Base-by-base conservation (phyloP, 2,329 filamentous ascomycete species). In the Ophiocordyceps unilateralis region DNA sequence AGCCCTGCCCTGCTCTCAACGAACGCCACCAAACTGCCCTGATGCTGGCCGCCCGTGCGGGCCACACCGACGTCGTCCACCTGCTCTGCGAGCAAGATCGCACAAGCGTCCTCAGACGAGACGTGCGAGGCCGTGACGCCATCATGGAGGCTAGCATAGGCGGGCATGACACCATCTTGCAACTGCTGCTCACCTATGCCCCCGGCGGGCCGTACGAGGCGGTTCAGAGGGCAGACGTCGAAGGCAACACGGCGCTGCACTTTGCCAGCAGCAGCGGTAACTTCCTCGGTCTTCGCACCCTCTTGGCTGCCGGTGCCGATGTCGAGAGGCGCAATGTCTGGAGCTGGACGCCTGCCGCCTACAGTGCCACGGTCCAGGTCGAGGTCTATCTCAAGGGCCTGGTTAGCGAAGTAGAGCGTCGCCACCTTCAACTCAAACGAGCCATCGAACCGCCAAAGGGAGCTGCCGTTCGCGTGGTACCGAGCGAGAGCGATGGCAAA, bases 221-320 rank as follows among this genome's bases (percentile, higher is more conserved):
- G 3, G 69, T 83, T 7, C 66, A 67, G 39, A 65, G 69, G 24
- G 66, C 69, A 4, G 86, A 93, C 54, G 53, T 69, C 1, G 73
- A 81, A 45, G 86, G 86, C n/a, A 91, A 93, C 56, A 93, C 85
- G 2, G 83, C 85, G 0, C 66, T 93, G 38, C 86, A 93, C 61
- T 87, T 91, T 62, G 87, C 87, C 12, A 85, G 78, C 53, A 81
- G 81, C 39, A 83, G 83, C 53, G 86, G 86, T 1, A 82, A 89
- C 51, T 60, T 93, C 39, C 76, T 87, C 43, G 81, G 84, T 1
- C 63, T 93, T 43, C 70, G 86, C 38, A 81, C 86, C 30, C 66
- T 93, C 43, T 68, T 93, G 12, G 78, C 81, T 3, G 83, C 83
- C 1, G 86, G 86, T 11, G 84, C 86, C 0, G 80, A 87, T 50